Conservation (phyloP, 352 stramenopile genomes). For the Phytophthora sp. region DNA sequence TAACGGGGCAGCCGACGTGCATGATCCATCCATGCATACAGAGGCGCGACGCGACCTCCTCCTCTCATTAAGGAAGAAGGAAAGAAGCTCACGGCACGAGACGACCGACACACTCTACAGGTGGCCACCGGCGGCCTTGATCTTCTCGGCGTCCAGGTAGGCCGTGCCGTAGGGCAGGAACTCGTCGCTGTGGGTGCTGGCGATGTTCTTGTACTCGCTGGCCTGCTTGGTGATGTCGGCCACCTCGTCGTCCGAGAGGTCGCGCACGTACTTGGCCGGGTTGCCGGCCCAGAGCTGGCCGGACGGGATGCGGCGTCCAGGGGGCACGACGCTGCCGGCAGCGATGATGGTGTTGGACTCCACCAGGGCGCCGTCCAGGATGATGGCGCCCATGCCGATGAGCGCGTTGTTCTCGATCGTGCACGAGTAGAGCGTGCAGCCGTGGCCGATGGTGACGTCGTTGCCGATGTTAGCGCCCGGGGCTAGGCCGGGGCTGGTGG, state of each 20-base stretch:
- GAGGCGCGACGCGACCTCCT: conserved; percentile 11
- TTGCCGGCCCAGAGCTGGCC: conserved; percentile 97
- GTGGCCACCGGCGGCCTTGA: conserved; percentile 79
- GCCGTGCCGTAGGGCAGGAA: conserved; percentile 90
- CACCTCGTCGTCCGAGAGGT: conserved; percentile 94
- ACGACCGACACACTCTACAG: conserved; percentile 60
- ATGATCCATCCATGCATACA: conserved; percentile 26
- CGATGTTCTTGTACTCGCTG: conserved; percentile 85
- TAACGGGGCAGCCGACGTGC: conserved; percentile 24
- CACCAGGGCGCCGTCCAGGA: conserved; percentile 93
- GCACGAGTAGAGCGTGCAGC: conserved; percentile 96
- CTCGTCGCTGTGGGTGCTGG: conserved; percentile 88
- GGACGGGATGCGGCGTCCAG: conserved; percentile 86
- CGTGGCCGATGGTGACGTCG: conserved; percentile 96
- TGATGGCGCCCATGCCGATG: conserved; percentile 96
- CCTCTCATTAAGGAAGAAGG: conserved; percentile 26
- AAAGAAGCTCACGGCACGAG: conserved; percentile 5
- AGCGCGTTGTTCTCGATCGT: conserved; percentile 96
- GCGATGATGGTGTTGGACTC: conserved; percentile 95
- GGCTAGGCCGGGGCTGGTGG: conserved; percentile 71
- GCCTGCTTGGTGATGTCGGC: conserved; percentile 89
- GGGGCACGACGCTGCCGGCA: conserved; percentile 94
- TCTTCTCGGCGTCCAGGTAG: conserved; percentile 89
- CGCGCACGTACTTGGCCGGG: conserved; percentile 93
- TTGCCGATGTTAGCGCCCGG: conserved; percentile 94